Evolutionary conservation across 2,329 filamentous ascomycete species (phyloP), one percentile per base, ranked within the genome.

Genomic region (Cercospora sesami): DNA sequence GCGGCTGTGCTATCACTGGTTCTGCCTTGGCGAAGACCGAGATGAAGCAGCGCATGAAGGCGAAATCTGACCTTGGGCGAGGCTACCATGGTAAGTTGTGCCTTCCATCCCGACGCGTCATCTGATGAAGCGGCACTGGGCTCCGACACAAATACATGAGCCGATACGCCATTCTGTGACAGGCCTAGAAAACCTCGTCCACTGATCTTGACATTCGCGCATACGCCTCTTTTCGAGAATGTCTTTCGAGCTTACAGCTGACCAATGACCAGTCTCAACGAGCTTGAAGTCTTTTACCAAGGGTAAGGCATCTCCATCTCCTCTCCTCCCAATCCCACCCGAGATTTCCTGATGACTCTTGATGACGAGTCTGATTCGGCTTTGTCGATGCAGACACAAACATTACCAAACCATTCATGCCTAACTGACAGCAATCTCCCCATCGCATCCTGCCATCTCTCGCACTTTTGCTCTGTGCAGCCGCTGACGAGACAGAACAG

Each of bases 181-280:
- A 80, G 79, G 78, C 79, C 78, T 80, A 80, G 78, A 80, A 80
- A 80, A 80, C 79, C 79, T 80, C 76, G 79, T 79, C 79, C 78
- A 80, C 79, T 80, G 79, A 80, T 74, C 57, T 70, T 33, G 66
- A 71, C 61, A 30, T 36, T 9, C 12, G 36, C 57, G 51, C 21
- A 60, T 33, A 60, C 53, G n/a, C 7, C 31, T 48, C 33, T 39
- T 64, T n/a, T 14, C 36, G 28, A 23, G 28, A 55, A 28, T 16
- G 26, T 10, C 18, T 21, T 36, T 12, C 30, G 31, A 21, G 21
- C 31, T 18, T 5, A 23, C 12, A 12, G 45, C 48, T 63, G 45
- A 63, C 31, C 45, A 18, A 10, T 9, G 48, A 53, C 26, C 16
- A 51, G 48, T 53, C 28, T 23, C 5, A 21, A 6, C 10, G 6